A percentile compares a stretch with the other conserved stretches of the same genome.
These are phyloP conservation scores for Umbilicus rupestris DNA, from an alignment of 164 flowering plant species.

Conservation along the genomic window DNA sequence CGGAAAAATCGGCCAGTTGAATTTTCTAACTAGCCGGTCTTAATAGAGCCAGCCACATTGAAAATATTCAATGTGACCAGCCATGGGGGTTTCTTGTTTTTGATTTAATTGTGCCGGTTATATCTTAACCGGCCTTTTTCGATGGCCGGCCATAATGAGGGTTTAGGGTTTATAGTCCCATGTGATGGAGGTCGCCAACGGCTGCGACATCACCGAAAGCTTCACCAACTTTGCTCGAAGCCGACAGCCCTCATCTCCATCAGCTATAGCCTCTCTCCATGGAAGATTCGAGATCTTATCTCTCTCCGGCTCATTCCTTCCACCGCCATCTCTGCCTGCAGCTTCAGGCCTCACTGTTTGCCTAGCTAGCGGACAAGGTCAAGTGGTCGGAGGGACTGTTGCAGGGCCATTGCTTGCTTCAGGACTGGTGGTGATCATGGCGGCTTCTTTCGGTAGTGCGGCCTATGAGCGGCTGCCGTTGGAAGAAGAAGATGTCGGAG, in stretches of 20 bases:
- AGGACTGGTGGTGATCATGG: constrained; percentile 85
- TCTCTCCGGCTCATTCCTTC: constrained; percentile 72
- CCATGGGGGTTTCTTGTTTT: too few relatives aligned
- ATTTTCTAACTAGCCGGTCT: too few relatives aligned
- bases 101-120: too few relatives aligned
- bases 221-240: constrained; percentile 59
- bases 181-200: constrained; percentile 76
- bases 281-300: constrained; percentile 87
- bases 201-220: constrained; percentile 63
- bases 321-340: constrained; percentile 85
- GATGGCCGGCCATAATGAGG: too few relatives aligned
- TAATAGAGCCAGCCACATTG: too few relatives aligned
- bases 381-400: constrained; percentile 80
- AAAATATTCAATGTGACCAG: too few relatives aligned
- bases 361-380: constrained; percentile 84
- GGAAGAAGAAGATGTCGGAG: constrained; percentile 60
- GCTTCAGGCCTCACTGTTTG: constrained; percentile 71
- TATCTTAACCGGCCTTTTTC: too few relatives aligned
- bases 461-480: constrained; percentile 84
- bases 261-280: constrained; percentile 58
- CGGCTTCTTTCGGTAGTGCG: constrained; percentile 86
- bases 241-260: constrained; percentile 62
- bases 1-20: too few relatives aligned
- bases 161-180: too few relatives aligned
- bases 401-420: constrained; percentile 66